Percentiles rank a stretch among this genome's conserved stretches.
These are phyloP conservation scores for Brassica balearica DNA, from an alignment of 441 rosid genomes.

Conservation along the genomic window DNA sequence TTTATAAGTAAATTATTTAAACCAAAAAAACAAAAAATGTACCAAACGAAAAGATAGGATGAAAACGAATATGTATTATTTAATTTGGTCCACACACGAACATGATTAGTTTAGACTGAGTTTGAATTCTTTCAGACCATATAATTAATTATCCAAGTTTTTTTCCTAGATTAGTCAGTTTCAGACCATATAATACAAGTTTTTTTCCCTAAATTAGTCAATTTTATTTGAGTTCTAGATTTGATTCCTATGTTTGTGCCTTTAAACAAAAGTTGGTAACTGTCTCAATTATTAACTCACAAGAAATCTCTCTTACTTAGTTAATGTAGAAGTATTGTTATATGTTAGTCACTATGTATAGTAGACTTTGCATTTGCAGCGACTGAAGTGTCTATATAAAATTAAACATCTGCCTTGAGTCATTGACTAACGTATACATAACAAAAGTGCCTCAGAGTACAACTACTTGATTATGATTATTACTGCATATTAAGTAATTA, in stretches of 20 bases:
- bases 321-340: background rate
- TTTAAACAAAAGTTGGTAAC: conserved; percentile 24
- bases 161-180: background rate
- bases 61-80: conserved; percentile 31
- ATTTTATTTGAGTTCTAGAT: conserved; percentile 29
- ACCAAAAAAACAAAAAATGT: conserved; percentile 36
- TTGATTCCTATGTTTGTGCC: conserved; percentile 32
- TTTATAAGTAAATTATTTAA: conserved; percentile 5
- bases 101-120: conserved; percentile 37
- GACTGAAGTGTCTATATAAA: background rate
- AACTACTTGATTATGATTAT: background rate
- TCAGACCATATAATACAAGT: conserved; percentile 27
- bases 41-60: conserved; percentile 17
- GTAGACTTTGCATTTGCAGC: conserved; percentile 3
- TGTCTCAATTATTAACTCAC: conserved; percentile 6
- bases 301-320: conserved; percentile 6
- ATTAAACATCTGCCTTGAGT: background rate
- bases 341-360: background rate
- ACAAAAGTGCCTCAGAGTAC: background rate
- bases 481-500: conserved; percentile 1
- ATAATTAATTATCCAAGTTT: conserved; percentile 16
- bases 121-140: conserved; percentile 27
- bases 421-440: background rate
- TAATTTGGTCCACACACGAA: conserved; percentile 40
- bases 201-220: conserved; percentile 20